Evolutionary conservation across 2,329 filamentous ascomycete species (phyloP), one percentile per base, ranked within the genome.

Genomic region (Phaeosphaeria sp.): DNA sequence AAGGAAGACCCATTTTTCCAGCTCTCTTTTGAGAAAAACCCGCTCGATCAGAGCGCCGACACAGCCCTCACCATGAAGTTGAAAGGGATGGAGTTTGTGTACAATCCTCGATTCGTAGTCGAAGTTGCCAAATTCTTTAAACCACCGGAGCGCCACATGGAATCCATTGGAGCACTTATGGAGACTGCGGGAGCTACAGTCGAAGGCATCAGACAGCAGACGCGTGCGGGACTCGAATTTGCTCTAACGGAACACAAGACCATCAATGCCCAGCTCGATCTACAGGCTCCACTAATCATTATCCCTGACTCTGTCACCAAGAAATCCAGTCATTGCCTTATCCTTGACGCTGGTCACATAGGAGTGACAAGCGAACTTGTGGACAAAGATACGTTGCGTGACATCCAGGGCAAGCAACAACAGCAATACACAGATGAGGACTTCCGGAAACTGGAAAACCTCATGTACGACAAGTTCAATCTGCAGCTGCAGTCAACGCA

Each of bases 381-480:
- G 17, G 93, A 98, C 70, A 90, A 95, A 71, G 86, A 89, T n/a
- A 96, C 92, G 0, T 84, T 98, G 77, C 90, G 90, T 65, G 90
- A 98, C 58, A 88, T 99, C 2, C 93, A 98, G 72, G 88, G 90
- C 20, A 99, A 97, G 72, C 92, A 98, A 71, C 90, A 88, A 54
- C 90, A 93, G 55, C 83, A 90, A 23, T 97, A 96, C 72, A 95
- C 89, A 6, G 92, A 96, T 15, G 89, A 94, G 59, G 96, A 99
- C 72, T 92, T 92, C 75, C 89, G 90, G 75, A 87, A 89, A 46
- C 86, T 99, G 3, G 93, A 98, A 75, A 91, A 90, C 17, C 83
- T 97, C 67, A 96, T 99, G 90, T 99, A 99, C 73, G 95, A 99
- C 82, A 95, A 93, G 54, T 99, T 99, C 76, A 82, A 92, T 43